Evolutionary conservation across 176 grass and related monocot species (phyloP), one percentile per base, ranked within the genome.

Genomic region (Oryza nivara): DNA sequence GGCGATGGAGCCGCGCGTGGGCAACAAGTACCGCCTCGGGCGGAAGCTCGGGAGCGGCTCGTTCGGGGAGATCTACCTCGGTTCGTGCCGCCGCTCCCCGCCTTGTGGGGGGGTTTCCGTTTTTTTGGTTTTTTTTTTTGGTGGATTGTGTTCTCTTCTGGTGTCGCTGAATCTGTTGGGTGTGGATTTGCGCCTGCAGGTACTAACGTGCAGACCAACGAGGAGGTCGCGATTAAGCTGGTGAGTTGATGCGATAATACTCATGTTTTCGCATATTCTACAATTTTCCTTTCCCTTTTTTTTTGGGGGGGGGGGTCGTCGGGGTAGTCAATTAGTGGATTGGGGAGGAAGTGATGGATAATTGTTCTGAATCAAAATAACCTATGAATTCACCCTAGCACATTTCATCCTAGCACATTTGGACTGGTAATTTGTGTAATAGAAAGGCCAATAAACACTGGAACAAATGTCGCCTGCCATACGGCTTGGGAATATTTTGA

Each of bases 171-270:
- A 60, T 86, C 64, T 76, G 32, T 30, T 74, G 38, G 38, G 52
- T 43, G 46, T 65, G 78, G 73, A 30, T 66, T 22, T 84, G 7
- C 35, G 79, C 2, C 2, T 75, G 76, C 86, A 97, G 94, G 94
- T 81, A 97, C 94, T 20, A 88, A 94, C 80, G 83, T 91, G 77
- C 91, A 97, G 74, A 91, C 71, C 40, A 97, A 90, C 48, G 94
- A 97, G 47, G 94, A 97, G 85, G 94, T 97, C 65, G 94, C 87
- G 16, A 90, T 97, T 80, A 97, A 97, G 67, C 94, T 97, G 30
- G 94, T 97, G 74, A 93, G 92, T 87, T 84, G n/a, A 70, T n/a
- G 40, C 51, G 14, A 38, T 68, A 56, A 47, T 46, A 6, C 15
- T 3, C 45, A 15, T 17, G 3, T 60, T 73, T 9, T 38, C 56